These are phyloP conservation scores for Ustilago cynodontis DNA, from an alignment of 1,284 basidiomycete species.

Conservation along the genomic window DNA sequence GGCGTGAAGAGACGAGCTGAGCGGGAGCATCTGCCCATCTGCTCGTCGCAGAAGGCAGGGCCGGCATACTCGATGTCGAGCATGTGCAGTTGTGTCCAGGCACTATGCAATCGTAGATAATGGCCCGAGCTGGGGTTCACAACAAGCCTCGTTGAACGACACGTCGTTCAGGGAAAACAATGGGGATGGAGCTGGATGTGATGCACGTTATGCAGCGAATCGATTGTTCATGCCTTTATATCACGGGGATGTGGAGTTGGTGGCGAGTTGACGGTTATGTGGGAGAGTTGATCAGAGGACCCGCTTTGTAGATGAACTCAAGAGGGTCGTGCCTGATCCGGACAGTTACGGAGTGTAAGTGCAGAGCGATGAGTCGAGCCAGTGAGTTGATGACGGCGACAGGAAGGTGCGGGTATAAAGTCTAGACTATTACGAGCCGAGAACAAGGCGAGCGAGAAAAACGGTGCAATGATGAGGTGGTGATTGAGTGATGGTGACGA, in stretches of 20 bases:
- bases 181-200: background rate
- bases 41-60: conserved; percentile 9
- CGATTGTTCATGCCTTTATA: background rate
- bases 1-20: conserved; percentile 42
- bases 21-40: conserved; percentile 34
- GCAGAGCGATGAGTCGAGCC: too few relatives aligned
- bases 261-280: background rate
- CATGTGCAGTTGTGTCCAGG: conserved; percentile 8
- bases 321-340: background rate
- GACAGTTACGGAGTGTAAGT: background rate
- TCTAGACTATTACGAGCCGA: background rate
- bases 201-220: background rate
- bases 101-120: background rate
- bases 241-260: background rate
- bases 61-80: conserved; percentile 31
- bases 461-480: background rate
- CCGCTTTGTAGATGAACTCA: background rate
- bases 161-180: background rate
- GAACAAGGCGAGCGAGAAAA: background rate
- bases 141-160: background rate
- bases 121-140: background rate
- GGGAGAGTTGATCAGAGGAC: background rate
- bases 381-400: background rate
- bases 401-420: conserved; percentile 2
- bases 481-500: background rate